phyloP scores from a whole-genome alignment of 176 grass and related monocot species.

The Oryza glaberrima region DNA sequence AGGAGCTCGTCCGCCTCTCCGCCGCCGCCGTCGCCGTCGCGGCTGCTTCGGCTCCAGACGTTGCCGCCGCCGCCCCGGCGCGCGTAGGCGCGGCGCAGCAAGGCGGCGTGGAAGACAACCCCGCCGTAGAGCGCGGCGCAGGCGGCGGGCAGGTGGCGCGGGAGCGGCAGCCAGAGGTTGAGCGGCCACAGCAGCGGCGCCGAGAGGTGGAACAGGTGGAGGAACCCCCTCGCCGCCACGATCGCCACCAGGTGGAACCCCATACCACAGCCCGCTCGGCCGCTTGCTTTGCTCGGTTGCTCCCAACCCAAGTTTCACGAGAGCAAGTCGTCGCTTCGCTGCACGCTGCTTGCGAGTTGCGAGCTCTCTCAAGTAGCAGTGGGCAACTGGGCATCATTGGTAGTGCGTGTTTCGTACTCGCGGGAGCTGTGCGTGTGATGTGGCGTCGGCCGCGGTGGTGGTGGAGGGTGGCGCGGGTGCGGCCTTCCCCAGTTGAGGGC shows the following conservation, averaged over 20 bases:
- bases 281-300: not conserved
- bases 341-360: not conserved
- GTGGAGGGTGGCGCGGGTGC: not conserved
- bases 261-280: slow-evolving; percentile 4
- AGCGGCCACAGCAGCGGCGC: slow-evolving; percentile 38
- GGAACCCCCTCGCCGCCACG: slow-evolving; percentile 31
- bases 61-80: slow-evolving; percentile 19
- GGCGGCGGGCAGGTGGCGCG: slow-evolving; percentile 40
- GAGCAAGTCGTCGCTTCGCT: not conserved
- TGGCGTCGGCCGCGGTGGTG: not conserved
- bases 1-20: slow-evolving; percentile 19
- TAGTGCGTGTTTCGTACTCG: too few species aligned
- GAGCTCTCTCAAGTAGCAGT: not conserved
- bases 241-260: slow-evolving; percentile 46
- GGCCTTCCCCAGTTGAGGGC: slow-evolving; percentile 43
- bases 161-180: slow-evolving; percentile 28
- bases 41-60: not conserved
- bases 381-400: too few species aligned
- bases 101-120: slow-evolving; percentile 18
- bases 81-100: slow-evolving; percentile 17
- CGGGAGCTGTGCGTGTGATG: not conserved
- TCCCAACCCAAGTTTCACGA: not conserved
- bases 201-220: slow-evolving; percentile 45
- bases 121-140: slow-evolving; percentile 28
- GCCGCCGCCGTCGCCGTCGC: rapidly evolving